These are phyloP conservation scores for Aureobasidium sp. DNA, from an alignment of 2,329 filamentous ascomycete species.

Conservation along the genomic window DNA sequence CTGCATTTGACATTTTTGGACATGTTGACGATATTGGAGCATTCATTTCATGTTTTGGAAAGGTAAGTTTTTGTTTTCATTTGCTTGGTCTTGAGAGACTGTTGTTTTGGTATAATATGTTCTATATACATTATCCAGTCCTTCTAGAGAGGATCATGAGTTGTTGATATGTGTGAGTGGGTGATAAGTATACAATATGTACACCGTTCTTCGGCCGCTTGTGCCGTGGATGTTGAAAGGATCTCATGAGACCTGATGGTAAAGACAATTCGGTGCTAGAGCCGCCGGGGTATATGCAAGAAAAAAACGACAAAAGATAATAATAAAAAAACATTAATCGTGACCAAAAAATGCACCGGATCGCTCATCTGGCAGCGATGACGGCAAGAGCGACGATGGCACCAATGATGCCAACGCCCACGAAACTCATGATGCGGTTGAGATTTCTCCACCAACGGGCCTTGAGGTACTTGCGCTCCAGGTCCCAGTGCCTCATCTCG, in stretches of 20 bases:
- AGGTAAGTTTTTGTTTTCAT: neutral
- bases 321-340: constrained; percentile 3
- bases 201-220: neutral
- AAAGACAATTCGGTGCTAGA: neutral
- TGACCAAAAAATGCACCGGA: neutral
- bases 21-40: neutral
- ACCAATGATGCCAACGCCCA: constrained; percentile 30
- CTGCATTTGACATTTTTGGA: neutral
- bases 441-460: constrained; percentile 32
- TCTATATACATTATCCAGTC: constrained; percentile 4
- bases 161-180: neutral
- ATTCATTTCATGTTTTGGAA: neutral
- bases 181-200: neutral
- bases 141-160: neutral
- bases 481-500: constrained; percentile 22
- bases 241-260: neutral
- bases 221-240: neutral
- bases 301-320: neutral
- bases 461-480: constrained; percentile 28
- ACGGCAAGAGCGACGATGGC: constrained; percentile 31
- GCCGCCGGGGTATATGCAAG: constrained; percentile 5
- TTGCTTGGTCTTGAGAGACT: neutral
- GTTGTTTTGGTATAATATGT: neutral
- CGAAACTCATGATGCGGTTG: constrained; percentile 33
- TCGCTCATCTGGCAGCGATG: constrained; percentile 24